Evolutionary conservation across 495 filamentous ascomycete genomes (phyloP), one percentile per base, ranked within the genome.

Genomic region (Neurospora africana): DNA sequence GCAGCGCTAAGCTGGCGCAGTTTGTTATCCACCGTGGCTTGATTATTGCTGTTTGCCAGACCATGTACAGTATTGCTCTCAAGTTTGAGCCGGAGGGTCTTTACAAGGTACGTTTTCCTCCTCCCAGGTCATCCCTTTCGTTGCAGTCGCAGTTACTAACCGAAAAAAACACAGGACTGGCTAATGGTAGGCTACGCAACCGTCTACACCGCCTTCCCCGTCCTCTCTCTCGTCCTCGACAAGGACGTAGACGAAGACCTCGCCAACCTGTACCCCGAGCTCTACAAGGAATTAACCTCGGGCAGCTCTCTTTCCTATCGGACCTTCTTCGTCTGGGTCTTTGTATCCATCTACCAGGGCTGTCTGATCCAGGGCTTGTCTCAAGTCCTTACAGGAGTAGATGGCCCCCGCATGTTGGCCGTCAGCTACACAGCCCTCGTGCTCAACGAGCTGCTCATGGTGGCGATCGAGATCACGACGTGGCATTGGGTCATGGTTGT

Each of bases 11-110:
- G 81, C 87, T 99, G 9, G 93, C 93, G 11, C 96, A 98, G 79
- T 99, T 99, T 76, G 95, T 99, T 75, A 99, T 99, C 78, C 96
- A 99, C 78, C 91, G 96, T 73, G 96, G 96, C 61, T 83, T 99
- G 44, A 95, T 98, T 76, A 97, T 98, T 79, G 90, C 88, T 69
- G 92, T 98, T 2, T 97, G 94, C 76, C 96, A 99, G 81, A 98
- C 95, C 0, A 93, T 99, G 87, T 99, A 94, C 82, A 95, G 91
- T 80, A 94, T 98, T 69, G 95, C 95, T 15, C 88, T 90, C 39
- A 87, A 90, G 71, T 97, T 97, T 75, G 93, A 97, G 76, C 96
- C 96, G 0, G 93, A 95, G 75, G 96, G 94, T 33, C 84, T 99
- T 19, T 99, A 98, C 84, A 92, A 87, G 36, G 36, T 36, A 36